Evolutionary conservation across 352 stramenopile genomes (phyloP), one percentile per base, ranked within the genome.

Genomic region (Phytopythium ostracodes): DNA sequence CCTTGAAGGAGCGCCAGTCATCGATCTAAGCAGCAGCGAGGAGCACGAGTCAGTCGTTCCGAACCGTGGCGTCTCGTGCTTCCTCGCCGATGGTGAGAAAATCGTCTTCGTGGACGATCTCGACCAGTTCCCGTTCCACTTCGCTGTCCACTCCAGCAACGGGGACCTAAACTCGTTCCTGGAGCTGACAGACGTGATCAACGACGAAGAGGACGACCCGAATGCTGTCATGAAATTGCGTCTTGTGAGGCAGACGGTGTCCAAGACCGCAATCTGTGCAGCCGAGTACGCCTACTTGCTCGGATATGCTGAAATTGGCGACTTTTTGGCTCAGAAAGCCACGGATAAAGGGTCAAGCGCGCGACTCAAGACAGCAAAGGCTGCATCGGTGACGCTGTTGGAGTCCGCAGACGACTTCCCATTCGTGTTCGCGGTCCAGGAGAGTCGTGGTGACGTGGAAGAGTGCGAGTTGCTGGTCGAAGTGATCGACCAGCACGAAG

Each of bases 231-330:
- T 66, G 31, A 38, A 10, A 36, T 38, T 17, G 59, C 59, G 17
- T 50, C 38, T 24, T 46, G 31, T 27, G 36, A 60, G 9, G 18
- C 54, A 14, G 43, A 22, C 7, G 7, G 7, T 7, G 29, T 33
- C 29, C 4, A 33, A 33, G 29, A 33, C 29, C 4, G 29, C 3
- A 33, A 54, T 54, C 24, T 17, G 63, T 2, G 62, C 50, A 24
- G 60, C 64, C 17, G 4, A 61, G 46, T 18, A 67, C 60, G 64
- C 64, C 18, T 66, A 66, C 56, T 62, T 50, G 25, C 59, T 60
- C 7, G 64, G 59, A 18, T 33, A 61, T 22, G 24, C 24, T 5
- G 59, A 62, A 0, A 42, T 71, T 0, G 64, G 64, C 49, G 60
- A 71, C 44, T 20, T 71, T 0, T 29, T 71, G 24, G 55, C 29